Percentiles rank a stretch among this genome's conserved stretches.
These are phyloP conservation scores for Hygrocybe punicea DNA, from an alignment of 768 basidiomycete genomes.

Conservation along the genomic window DNA sequence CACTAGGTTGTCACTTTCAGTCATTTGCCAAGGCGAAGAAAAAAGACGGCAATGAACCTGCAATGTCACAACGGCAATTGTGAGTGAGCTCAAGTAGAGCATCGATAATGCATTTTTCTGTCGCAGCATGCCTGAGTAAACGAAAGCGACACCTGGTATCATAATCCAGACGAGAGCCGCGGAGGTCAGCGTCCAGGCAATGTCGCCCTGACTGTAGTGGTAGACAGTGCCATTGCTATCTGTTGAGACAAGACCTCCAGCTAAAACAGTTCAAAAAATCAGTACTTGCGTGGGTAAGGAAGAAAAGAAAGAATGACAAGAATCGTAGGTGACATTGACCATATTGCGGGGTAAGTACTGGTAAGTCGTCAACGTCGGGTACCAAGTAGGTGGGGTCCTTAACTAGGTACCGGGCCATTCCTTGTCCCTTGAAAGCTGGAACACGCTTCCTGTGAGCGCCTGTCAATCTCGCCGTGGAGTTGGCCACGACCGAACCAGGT, in stretches of 20 bases:
- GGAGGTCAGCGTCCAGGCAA: constrained; percentile 58
- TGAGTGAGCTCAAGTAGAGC: constrained; percentile 77
- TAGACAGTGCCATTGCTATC: not conserved
- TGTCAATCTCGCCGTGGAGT: too few relatives aligned
- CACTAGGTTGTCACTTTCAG: constrained; percentile 46
- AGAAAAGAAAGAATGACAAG: constrained; percentile 18
- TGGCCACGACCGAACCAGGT: too few relatives aligned
- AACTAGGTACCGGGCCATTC: too few relatives aligned
- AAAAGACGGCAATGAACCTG: constrained; percentile 51
- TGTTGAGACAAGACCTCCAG: not conserved
- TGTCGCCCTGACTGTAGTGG: constrained; percentile 49
- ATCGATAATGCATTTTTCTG: constrained; percentile 94
- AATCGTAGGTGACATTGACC: constrained; percentile 33
- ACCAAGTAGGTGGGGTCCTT: too few relatives aligned
- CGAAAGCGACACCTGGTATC: constrained; percentile 82
- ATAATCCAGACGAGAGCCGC: constrained; percentile 84
- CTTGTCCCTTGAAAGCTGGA: too few relatives aligned
- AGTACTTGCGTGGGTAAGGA: not conserved
- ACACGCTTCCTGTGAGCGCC: too few relatives aligned
- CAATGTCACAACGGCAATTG: constrained; percentile 76
- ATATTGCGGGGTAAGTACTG: constrained; percentile 17
- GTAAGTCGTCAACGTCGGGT: too few relatives aligned
- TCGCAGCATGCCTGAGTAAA: constrained; percentile 87
- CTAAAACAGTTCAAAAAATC: not conserved
- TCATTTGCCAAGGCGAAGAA: not conserved